A percentile compares a stretch with the other conserved stretches of the same genome.
Conservation (phyloP, 305 asterid species). For the Fraxinus xanthoxyloides region DNA sequence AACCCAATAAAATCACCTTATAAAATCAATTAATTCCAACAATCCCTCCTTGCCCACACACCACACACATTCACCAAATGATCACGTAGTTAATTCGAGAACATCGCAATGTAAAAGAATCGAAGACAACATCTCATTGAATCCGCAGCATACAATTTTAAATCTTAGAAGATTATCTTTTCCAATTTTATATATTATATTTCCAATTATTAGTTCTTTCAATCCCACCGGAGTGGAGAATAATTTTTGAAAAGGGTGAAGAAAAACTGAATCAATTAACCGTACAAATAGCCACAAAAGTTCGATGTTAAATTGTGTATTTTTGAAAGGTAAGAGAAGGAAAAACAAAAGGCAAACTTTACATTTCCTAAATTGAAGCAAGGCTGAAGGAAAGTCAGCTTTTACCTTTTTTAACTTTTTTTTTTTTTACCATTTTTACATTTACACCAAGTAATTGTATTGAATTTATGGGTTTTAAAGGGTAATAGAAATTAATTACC, state of each 20-base stretch:
- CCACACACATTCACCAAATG: not conserved
- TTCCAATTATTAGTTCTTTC: not conserved
- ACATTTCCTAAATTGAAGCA: slow-evolving; percentile 11
- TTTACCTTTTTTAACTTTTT: too few relatives aligned
- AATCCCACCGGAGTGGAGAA: not conserved
- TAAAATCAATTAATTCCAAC: too few relatives aligned
- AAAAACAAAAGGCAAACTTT: slow-evolving; percentile 18
- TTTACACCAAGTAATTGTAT: not conserved
- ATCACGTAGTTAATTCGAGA: not conserved
- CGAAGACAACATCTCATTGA: not conserved
- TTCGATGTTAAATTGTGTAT: not conserved
- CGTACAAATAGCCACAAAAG: not conserved
- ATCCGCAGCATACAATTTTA: not conserved
- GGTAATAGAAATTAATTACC: not conserved
- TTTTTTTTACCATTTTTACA: slow-evolving; percentile 1
- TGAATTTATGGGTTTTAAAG: not conserved
- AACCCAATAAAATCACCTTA: too few relatives aligned
- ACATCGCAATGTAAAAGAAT: not conserved
- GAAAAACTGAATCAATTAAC: not conserved
- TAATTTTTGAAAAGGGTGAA: not conserved
- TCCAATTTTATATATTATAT: not conserved
- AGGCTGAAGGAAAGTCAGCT: slow-evolving; percentile 24
- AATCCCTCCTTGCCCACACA: not conserved
- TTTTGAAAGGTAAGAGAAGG: slow-evolving; percentile 21
- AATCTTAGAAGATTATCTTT: not conserved